These are phyloP conservation scores for Backusella sp. DNA, from an alignment of 192 early-diverging fungal species.

Conservation along the genomic window DNA sequence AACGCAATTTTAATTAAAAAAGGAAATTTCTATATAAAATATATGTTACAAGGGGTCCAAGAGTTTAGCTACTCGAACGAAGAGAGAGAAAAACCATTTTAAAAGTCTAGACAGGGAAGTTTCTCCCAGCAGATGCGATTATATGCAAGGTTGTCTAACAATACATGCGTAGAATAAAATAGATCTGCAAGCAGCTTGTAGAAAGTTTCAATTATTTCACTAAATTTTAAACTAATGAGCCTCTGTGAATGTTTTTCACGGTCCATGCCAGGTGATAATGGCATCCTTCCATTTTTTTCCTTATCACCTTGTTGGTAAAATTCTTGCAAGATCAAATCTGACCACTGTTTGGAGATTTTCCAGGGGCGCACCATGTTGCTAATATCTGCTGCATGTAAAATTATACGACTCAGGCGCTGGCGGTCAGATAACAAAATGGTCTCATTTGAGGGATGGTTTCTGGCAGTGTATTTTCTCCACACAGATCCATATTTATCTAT, in stretches of 20 bases:
- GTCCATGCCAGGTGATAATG: conserved; percentile 86
- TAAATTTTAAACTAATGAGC: conserved; percentile 75
- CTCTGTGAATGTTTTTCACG: conserved; percentile 59
- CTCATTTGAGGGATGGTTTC: not conserved
- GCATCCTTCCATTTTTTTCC: conserved; percentile 67
- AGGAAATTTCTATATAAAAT: not conserved
- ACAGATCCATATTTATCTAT: not conserved
- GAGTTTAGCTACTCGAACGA: not conserved
- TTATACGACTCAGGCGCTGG: conserved; percentile 53
- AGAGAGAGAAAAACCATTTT: not conserved
- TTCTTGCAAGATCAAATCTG: conserved; percentile 77
- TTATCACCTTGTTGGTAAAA: conserved; percentile 81
- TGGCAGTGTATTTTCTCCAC: not conserved
- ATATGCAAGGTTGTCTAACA: conserved; percentile 40
- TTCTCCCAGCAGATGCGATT: conserved; percentile 4
- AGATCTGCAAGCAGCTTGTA: conserved; percentile 75
- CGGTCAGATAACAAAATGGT: conserved; percentile 45
- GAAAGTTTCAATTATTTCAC: conserved; percentile 71
- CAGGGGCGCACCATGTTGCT: conserved; percentile 82
- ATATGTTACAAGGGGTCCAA: not conserved
- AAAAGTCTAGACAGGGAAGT: not conserved
- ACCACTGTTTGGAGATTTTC: conserved; percentile 83
- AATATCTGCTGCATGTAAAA: conserved; percentile 83
- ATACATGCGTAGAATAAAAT: conserved; percentile 58
- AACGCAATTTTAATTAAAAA: not conserved